Evolutionary conservation across 768 basidiomycete species (phyloP).

Genomic region (Mycena capillaripes): DNA sequence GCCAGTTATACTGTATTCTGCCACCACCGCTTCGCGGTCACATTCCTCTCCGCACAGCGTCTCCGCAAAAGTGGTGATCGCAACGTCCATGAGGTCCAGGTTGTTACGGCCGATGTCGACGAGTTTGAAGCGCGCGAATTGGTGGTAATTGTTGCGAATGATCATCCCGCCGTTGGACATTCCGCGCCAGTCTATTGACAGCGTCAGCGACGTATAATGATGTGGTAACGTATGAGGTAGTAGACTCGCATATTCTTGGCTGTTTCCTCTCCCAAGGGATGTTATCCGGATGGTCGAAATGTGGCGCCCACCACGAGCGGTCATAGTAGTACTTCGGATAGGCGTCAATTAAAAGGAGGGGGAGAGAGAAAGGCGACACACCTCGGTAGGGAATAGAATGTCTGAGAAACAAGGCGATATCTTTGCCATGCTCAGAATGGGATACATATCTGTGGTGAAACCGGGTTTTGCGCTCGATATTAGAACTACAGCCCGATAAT

Average conservation of each 20-base stretch:
- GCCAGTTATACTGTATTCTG: neutral
- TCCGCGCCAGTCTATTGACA: slow-evolving; percentile 21
- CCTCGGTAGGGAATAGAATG: slow-evolving; percentile 19
- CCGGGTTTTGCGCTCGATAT: neutral
- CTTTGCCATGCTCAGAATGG: slow-evolving; percentile 27
- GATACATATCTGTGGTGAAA: slow-evolving; percentile 26
- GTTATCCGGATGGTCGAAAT: neutral
- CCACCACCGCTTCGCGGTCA: neutral
- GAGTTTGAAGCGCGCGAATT: slow-evolving; percentile 7
- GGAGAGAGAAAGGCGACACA: no score
- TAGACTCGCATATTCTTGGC: neutral
- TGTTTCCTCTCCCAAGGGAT: slow-evolving; percentile 13
- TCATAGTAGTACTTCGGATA: slow-evolving; percentile 19
- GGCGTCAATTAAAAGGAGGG: neutral
- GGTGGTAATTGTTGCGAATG: slow-evolving; percentile 13
- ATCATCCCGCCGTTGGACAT: slow-evolving; percentile 12
- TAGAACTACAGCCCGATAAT: neutral
- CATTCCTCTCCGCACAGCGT: neutral
- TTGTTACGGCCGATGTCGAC: neutral
- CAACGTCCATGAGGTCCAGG: slow-evolving; percentile 2
- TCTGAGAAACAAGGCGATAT: slow-evolving; percentile 23
- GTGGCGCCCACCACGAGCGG: neutral
- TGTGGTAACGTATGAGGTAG: no score
- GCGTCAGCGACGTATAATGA: neutral
- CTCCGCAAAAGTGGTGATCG: slow-evolving; percentile 11